A percentile compares a stretch with the other conserved stretches of the same genome.
These are phyloP conservation scores for Hansenula sp. DNA, from an alignment of 1,139 yeast genomes.

Conservation along the genomic window DNA sequence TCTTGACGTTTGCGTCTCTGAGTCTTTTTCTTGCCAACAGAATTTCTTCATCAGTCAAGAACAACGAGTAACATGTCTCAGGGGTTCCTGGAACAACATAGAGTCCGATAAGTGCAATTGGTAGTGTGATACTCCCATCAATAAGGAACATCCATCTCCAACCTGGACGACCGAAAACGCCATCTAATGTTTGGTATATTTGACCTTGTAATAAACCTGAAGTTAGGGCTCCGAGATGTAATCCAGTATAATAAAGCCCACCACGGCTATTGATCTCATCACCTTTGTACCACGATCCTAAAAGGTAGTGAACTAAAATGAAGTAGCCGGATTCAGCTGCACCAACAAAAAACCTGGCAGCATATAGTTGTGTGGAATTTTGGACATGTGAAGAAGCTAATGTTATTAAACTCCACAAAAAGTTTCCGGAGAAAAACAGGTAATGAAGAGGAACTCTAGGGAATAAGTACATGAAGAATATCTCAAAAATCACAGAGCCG, in stretches of 20 bases:
- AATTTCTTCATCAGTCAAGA: conserved; percentile 32
- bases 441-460: conserved; percentile 34
- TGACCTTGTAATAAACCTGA: conserved; percentile 63
- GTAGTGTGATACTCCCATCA: conserved; percentile 59
- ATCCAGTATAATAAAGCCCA: conserved; percentile 56
- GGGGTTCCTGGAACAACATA: conserved; percentile 70
- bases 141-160: conserved; percentile 77
- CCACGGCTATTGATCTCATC: conserved; percentile 58
- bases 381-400: conserved; percentile 37
- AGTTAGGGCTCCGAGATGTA: conserved; percentile 54
- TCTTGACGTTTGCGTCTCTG: conserved; percentile 37
- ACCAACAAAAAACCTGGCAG: conserved; percentile 52
- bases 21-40: conserved; percentile 25
- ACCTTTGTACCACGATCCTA: conserved; percentile 55
- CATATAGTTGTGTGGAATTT: conserved; percentile 39
- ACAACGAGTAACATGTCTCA: conserved; percentile 25
- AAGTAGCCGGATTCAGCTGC: conserved; percentile 58
- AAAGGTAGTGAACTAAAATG: conserved; percentile 54
- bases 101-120: conserved; percentile 61
- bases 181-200: conserved; percentile 43
- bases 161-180: conserved; percentile 37
- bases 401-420: conserved; percentile 57
- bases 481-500: conserved; percentile 57
- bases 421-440: conserved; percentile 32
- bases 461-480: conserved; percentile 38